A percentile compares a stretch with the other conserved stretches of the same genome.
phyloP scores from a whole-genome alignment of 257 asterid species.

The Fraxinus americana region DNA sequence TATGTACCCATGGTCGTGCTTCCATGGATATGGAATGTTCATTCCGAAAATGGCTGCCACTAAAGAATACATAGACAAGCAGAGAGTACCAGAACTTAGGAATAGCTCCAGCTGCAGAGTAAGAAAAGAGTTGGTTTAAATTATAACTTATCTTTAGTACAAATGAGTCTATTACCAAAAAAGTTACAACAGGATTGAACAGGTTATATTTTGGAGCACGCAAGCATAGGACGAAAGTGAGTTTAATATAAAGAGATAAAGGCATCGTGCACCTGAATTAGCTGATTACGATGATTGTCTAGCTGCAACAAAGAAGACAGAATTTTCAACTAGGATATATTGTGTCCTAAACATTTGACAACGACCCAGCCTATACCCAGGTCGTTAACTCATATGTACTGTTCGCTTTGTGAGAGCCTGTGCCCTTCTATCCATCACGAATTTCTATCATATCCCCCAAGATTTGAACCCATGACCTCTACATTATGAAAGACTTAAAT shows the following conservation, averaged over 20 bases:
- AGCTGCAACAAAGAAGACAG: conserved; percentile 52
- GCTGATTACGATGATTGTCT: conserved; percentile 92
- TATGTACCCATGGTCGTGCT: conserved; percentile 56
- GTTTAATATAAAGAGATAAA: not conserved
- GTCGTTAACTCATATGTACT: no score
- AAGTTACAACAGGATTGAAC: not conserved
- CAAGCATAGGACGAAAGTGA: not conserved
- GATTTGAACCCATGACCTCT: no score
- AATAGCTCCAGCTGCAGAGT: conserved; percentile 83
- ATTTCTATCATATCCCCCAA: no score
- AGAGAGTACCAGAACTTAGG: conserved; percentile 78
- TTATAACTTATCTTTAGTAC: not conserved
- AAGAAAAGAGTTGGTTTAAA: not conserved
- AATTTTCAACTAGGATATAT: not conserved
- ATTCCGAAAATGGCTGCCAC: conserved; percentile 91
- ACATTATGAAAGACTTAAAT: no score
- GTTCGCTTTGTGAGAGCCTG: no score
- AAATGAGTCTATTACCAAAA: not conserved
- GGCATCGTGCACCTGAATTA: conserved; percentile 67
- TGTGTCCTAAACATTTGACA: not conserved
- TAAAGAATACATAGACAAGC: conserved; percentile 66
- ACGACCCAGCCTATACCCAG: not conserved
- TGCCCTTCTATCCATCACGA: no score
- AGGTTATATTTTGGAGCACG: not conserved
- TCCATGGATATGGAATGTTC: conserved; percentile 86